Evolutionary conservation across 2,329 filamentous ascomycete genomes (phyloP), one percentile per base, ranked within the genome.

Genomic region (Cercospora janseana): DNA sequence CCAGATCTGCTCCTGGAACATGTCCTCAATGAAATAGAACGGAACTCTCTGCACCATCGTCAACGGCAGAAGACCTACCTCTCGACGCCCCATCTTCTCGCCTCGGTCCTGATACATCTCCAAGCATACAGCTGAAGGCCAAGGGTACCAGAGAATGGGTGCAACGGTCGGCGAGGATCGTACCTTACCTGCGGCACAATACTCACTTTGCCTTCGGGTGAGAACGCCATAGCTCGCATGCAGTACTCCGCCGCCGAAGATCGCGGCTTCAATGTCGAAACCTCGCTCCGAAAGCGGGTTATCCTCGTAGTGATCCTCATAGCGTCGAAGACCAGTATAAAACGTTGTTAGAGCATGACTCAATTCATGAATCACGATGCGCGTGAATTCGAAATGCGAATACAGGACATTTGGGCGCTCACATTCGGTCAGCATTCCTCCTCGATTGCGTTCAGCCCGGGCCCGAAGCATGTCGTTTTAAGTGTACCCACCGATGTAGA

Each of bases 221-320:
- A 37, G 13, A 18, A 37, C 10, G 16, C 12, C 16, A 10, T 12
- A 9, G 6, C 7, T 7, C 4, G 34, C 34, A 18, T 18, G 16
- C 5, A 37, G 15, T 6, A 37, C 4, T 9, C 13, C 34, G 13
- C 31, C 44, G 9, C 29, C 44, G 18, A 37, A 47, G 12, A 47
- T 38, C 8, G 44, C 44, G 23, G 20, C 13, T 34, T 47, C 44
- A 2, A 47, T 37, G 15, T 40, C 44, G 15, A 8, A 47, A 4
- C 44, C 44, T 7, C 44, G 10, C 20, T 47, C 44, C 4, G 44
- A 47, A 13, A 38, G 4, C 8, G 6, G 12, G 32, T 21, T 28
- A 10, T 20, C 16, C 10, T 24, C 29, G 32, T 23, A 47, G 44
- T 37, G 34, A 9, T n/a, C 9, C 27, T 47, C 44, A 10, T 4